Evolutionary conservation across 495 filamentous ascomycete species (phyloP), one percentile per base, ranked within the genome.

Genomic region (Mytilinidion resinicola): DNA sequence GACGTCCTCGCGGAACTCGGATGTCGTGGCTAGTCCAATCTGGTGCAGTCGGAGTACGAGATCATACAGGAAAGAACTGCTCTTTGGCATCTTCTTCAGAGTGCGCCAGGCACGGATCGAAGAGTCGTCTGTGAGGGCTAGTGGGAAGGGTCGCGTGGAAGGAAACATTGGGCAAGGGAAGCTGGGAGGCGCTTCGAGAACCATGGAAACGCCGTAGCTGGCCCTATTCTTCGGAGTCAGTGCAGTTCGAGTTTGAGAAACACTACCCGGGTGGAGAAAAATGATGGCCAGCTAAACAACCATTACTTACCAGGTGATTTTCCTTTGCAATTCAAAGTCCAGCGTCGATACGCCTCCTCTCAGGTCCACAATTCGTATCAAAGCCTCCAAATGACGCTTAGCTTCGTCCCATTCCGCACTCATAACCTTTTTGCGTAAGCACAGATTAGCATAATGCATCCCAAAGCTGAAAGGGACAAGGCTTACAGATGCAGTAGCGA

Each of bases 401-500:
- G 55, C 62, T 39, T 65, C 38, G 41, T 54, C 57, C 62, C 57
- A 61, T 20, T 60, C 62, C 6, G 20, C 35, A 19, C 61, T 58
- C 12, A 60, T 35, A n/a, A 50, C 57, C 62, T 65, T 14, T 11
- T 8, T 3, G 1, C 9, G 33, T 65, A n/a, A 65, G 53, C 21
- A 25, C 20, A 36, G 12, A 25, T 12, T 9, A 15, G n/a, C 0
- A 38, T 14, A 1, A 6, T 49, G 15, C 21, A 6, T 49, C 33
- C 21, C 1, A 11, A 48, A 21, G 19, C 19, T 21, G 44, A 25
- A 21, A 6, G 3, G 4, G 41, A 3, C 19, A 12, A 30, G 11
- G 61, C 62, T 54, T 55, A 65, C 62, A 37, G 57, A 65, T 46
- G 57, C 62, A 51, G 56, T 51, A 12, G 62, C 56, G 5, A 65